phyloP scores from a whole-genome alignment of 1,284 basidiomycete genomes.

The Wallemia ichthyophaga region DNA sequence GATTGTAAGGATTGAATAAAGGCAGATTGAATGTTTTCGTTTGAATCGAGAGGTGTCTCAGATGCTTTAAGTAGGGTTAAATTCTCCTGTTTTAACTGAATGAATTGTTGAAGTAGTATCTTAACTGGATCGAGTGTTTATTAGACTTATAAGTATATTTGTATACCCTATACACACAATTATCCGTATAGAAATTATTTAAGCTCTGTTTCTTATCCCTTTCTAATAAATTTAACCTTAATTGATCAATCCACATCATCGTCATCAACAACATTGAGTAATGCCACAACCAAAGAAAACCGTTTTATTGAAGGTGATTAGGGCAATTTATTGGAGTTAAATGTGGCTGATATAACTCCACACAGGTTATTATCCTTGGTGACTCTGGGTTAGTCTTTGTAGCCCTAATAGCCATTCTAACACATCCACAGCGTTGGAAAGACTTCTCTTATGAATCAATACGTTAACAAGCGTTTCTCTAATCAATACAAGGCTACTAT shows the following conservation, averaged over 20 bases:
- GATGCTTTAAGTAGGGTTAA: conserved; percentile 42
- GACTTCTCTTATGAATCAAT: conserved; percentile 99
- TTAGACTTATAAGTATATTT: neutral
- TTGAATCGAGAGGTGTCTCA: conserved; percentile 24
- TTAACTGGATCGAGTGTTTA: conserved; percentile 26
- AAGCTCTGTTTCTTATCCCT: conserved; percentile 31
- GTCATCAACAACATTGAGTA: neutral
- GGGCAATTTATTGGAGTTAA: neutral
- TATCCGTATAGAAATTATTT: conserved; percentile 36
- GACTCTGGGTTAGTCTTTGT: conserved; percentile 56
- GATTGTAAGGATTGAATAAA: conserved; percentile 72
- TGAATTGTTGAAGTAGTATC: conserved; percentile 59
- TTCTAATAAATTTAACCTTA: conserved; percentile 39
- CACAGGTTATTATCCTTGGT: conserved; percentile 82
- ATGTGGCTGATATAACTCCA: neutral
- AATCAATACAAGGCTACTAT: conserved; percentile 99
- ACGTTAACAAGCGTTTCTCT: conserved; percentile 98
- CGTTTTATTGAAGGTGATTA: conserved; percentile 68
- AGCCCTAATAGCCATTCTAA: neutral
- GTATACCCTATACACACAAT: conserved; percentile 29
- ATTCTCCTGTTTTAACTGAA: conserved; percentile 65
- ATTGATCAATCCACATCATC: conserved; percentile 12
- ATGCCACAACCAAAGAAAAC: conserved; percentile 16
- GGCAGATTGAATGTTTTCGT: conserved; percentile 45
- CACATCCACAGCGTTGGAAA: conserved; percentile 52